Base-by-base conservation (phyloP, 2,329 filamentous ascomycete genomes). In the Pseudofabraea citricarpa region DNA sequence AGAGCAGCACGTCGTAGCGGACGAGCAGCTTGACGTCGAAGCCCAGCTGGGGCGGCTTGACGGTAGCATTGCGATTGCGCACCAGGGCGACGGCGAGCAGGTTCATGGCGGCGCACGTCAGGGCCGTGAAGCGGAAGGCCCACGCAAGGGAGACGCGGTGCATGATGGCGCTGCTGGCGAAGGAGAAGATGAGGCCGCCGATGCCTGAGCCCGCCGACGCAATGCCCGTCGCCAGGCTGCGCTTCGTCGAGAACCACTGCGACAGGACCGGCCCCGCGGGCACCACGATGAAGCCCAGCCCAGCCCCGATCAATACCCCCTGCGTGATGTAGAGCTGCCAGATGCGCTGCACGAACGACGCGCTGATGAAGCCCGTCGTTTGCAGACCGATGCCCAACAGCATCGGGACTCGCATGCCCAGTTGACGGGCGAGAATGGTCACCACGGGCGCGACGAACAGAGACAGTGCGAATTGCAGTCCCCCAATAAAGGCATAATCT, bases 241-340 rank as follows among this genome's bases (percentile, higher is more conserved):
- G 65, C 13, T 64, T 64, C 2, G 67, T 74, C 0, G 66, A 68
- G 48, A 82, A 82, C 77, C 78, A 82, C 49, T 80, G 76, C 1
- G 81, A 76, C 1, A 86, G 64, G 6, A 83, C 74, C 1, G 83
- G 75, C 24, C 86, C 71, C 24, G 73, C 70, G 0, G 83, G 82
- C 19, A 83, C 77, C 48, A 79, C 83, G 13, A 83, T 68, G 43
- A 90, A 81, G 0, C 86, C 86, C 72, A 90, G 81, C 2, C 85
- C 85, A 19, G 83, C 58, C 16, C 86, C 86, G 47, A 90, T 89
- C 43, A 80, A 77, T 2, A 90, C 58, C 2, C 87, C 86, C 56
- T 90, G 87, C 3, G 74, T 76, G 0, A 90, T 71, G 44, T 88
- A 80, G 0, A 91, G 71, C 21, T 90, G 85, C 83, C 84, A 90